A percentile compares a stretch with the other conserved stretches of the same genome.
These are phyloP conservation scores for Lactifluus pinguis DNA, from an alignment of 768 basidiomycete genomes.

Conservation along the genomic window DNA sequence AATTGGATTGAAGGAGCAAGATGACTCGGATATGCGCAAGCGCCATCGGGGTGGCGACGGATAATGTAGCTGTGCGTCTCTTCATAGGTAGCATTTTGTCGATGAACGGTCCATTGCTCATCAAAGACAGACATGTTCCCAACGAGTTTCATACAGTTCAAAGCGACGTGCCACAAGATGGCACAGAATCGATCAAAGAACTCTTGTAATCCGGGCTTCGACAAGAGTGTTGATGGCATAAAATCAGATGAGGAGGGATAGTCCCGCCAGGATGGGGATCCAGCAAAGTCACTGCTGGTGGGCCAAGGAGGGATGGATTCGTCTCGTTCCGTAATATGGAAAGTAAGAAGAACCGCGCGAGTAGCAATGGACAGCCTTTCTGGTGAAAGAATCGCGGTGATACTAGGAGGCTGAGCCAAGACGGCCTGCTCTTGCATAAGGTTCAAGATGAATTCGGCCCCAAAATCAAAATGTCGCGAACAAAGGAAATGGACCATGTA, in stretches of 20 bases:
- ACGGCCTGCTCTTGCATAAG: conserved; percentile 64
- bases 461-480: conserved; percentile 77
- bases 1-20: conserved; percentile 57
- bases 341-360: conserved; percentile 66
- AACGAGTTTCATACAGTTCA: conserved; percentile 50
- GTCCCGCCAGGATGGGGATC: conserved; percentile 46
- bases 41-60: conserved; percentile 56
- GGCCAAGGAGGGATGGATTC: conserved; percentile 70
- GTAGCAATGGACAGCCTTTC: conserved; percentile 70
- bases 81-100: conserved; percentile 51
- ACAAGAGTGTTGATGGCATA: conserved; percentile 43
- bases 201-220: conserved; percentile 61
- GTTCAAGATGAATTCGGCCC: conserved; percentile 71
- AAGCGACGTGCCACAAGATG: conserved; percentile 47
- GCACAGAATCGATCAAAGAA: conserved; percentile 60
- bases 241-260: conserved; percentile 63
- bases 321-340: conserved; percentile 67
- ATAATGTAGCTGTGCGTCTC: conserved; percentile 61
- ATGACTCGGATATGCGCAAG: conserved; percentile 57
- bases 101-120: conserved; percentile 66
- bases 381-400: conserved; percentile 43
- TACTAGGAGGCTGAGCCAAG: conserved; percentile 32
- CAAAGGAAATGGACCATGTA: conserved; percentile 78
- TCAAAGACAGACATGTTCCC: conserved; percentile 79
- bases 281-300: conserved; percentile 55